Base-by-base conservation (phyloP, 2,329 filamentous ascomycete species). In the Arthrinium phaeospermum region DNA sequence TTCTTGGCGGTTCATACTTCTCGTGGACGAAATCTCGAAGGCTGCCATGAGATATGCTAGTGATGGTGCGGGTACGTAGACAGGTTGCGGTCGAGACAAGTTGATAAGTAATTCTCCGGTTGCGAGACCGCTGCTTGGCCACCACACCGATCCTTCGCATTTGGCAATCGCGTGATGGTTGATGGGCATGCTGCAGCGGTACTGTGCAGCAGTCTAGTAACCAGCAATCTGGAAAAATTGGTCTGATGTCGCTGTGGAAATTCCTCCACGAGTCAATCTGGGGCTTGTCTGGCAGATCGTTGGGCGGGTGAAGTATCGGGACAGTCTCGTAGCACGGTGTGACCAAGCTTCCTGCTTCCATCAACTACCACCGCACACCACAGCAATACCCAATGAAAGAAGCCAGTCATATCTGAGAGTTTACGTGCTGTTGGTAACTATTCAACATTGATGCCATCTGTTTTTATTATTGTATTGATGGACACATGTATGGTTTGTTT, bases 211-310 rank as follows among this genome's bases (percentile, higher is more conserved):
- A 4, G 13, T 14, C 49, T 34, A 34, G 53, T 22, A 34, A 14
- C 16, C 53, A 22, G 53, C 22, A 64, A 64, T 64, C 37, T 64
- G 57, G 57, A 41, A 64, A 30, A 64, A 41, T 41, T 41, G 53
- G 57, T 37, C 34, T 37, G 57, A 41, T 41, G 19, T 22, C 34
- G 57, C 57, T 64, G 57, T 22, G 57, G 57, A 37, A 64, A 64
- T 64, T 64, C 57, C 57, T 64, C 57, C 57, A 37, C 57, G 34
- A 37, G 57, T n/a, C 57, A 22, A n/a, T 64, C 30, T 41, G 34
- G 57, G 22, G 57, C 30, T 34, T 41, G 57, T 14, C 57, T 64
- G 34, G 57, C 22, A 41, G 57, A 64, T 64, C 57, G 22, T 41
- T n/a, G 57, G 30, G 10, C 16, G 34, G 53, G 19, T n/a, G n/a